phyloP scores from a whole-genome alignment of 352 stramenopile species.

The Globisporangium nodosum region DNA sequence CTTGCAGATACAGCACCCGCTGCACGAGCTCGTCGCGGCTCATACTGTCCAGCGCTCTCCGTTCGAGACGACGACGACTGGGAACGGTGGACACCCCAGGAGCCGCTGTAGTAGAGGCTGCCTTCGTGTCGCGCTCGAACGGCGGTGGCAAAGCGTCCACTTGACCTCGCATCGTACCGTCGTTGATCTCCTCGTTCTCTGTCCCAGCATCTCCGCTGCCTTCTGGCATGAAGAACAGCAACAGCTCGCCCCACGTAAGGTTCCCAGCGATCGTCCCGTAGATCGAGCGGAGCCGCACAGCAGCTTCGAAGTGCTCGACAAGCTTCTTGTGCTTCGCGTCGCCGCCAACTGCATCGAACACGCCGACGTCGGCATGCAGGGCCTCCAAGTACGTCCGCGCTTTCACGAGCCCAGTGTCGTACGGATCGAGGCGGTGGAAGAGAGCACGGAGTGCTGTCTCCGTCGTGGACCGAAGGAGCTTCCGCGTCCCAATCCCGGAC shows the following conservation, averaged over 20 bases:
- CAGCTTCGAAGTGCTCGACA: conserved; percentile 32
- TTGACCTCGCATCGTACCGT: background rate
- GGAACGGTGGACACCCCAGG: too few species aligned
- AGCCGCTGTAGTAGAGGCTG: background rate
- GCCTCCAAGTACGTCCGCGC: conserved; percentile 27
- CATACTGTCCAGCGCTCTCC: conserved; percentile 19
- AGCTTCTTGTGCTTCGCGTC: conserved; percentile 26
- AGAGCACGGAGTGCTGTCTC: conserved; percentile 47
- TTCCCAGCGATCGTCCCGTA: conserved; percentile 18
- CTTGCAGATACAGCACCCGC: conserved; percentile 25
- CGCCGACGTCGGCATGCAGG: conserved; percentile 22
- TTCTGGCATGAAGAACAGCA: conserved; percentile 62
- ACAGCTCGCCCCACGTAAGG: conserved; percentile 72
- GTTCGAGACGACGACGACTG: conserved; percentile 9
- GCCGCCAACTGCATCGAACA: conserved; percentile 32
- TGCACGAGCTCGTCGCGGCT: conserved; percentile 41
- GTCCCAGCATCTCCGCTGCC: conserved; percentile 1
- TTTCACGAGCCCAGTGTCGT: conserved; percentile 47
- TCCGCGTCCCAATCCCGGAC: conserved; percentile 2
- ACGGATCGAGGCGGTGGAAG: conserved; percentile 67
- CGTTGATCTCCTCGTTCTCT: background rate
- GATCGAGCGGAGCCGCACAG: conserved; percentile 21
- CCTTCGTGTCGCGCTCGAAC: background rate
- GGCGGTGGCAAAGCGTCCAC: background rate
- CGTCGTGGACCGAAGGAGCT: conserved; percentile 37